Evolutionary conservation across 1,284 basidiomycete species (phyloP), one percentile per base, ranked within the genome.

Genomic region (Volvariella volvacea): DNA sequence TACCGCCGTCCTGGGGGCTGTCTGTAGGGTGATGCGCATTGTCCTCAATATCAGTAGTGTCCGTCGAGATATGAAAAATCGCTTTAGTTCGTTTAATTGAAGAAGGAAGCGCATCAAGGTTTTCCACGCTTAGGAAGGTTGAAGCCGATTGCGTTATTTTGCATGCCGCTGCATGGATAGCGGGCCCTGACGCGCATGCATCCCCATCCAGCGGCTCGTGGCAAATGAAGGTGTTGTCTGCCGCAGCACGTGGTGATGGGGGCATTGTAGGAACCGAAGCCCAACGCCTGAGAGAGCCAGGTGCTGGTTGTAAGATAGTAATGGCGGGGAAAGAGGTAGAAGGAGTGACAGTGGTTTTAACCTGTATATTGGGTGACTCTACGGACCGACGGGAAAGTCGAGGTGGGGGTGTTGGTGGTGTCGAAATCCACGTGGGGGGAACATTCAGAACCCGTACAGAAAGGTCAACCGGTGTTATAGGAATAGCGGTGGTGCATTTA

Each of bases 341-440:
- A 20, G 34, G 34, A 36, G n/a, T 15, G 15, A 36, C n/a, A 6
- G n/a, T 4, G 6, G 19, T 15, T 8, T 6, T 36, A 20, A 36
- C 34, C 34, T 36, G 34, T 7, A 8, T 6, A 6, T 6, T 36
- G 8, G 60, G 54, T 19, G 58, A 50, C 41, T 65, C 61, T 46
- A 64, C 59, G 4, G 68, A 65, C 42, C 65, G 65, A 34, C 64
- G 64, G 49, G 65, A 50, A 49, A 59, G 55, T 50, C 66, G 71
- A 39, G 68, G 60, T 28, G 75, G 71, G 28, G 77, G 75, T 15
- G 76, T 76, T 34, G 73, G 74, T 30, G 73, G 78, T 12, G 70
- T 74, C 8, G 76, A 72, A 39, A 70, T 74, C 77, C 77, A 78
- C 44, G 70, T 74, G 34, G 76, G 68, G 3, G 66, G 57, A 14